phyloP scores from a whole-genome alignment of 2,329 filamentous ascomycete genomes.

The Talaromyces atroroseus region DNA sequence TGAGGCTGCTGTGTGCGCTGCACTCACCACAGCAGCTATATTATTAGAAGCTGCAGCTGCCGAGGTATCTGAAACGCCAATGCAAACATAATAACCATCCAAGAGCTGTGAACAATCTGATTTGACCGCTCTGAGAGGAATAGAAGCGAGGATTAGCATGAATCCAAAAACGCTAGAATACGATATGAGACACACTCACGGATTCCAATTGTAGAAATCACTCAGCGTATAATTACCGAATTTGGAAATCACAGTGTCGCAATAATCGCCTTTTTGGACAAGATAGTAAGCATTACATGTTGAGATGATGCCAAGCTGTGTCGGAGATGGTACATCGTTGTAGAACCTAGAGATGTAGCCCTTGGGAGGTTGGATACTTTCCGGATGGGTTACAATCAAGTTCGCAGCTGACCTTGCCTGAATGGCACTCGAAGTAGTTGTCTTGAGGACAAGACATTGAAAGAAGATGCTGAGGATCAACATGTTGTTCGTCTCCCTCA shows the following conservation, averaged over 20 bases:
- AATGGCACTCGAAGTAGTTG: neutral
- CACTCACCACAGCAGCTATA: neutral
- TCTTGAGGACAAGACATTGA: neutral
- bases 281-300: slow-evolving; percentile 6
- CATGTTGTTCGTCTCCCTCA: neutral
- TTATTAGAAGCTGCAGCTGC: neutral
- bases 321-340: neutral
- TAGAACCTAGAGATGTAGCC: neutral
- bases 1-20: slow-evolving; percentile 6
- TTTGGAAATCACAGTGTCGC: neutral
- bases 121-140: slow-evolving; percentile 8
- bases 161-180: neutral
- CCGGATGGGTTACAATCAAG: neutral
- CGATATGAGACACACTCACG: neutral
- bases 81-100: slow-evolving; percentile 10
- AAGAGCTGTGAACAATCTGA: slow-evolving; percentile 8
- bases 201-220: slow-evolving; percentile 11
- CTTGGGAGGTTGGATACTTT: neutral
- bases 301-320: slow-evolving; percentile 5
- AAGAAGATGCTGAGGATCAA: neutral
- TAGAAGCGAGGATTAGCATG: neutral
- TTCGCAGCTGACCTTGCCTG: neutral
- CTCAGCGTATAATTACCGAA: slow-evolving; percentile 2
- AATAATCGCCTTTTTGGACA: slow-evolving; percentile 5
- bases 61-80: slow-evolving; percentile 1